phyloP scores from a whole-genome alignment of 2,329 filamentous ascomycete genomes.

The Trichophyton verrucosum region DNA sequence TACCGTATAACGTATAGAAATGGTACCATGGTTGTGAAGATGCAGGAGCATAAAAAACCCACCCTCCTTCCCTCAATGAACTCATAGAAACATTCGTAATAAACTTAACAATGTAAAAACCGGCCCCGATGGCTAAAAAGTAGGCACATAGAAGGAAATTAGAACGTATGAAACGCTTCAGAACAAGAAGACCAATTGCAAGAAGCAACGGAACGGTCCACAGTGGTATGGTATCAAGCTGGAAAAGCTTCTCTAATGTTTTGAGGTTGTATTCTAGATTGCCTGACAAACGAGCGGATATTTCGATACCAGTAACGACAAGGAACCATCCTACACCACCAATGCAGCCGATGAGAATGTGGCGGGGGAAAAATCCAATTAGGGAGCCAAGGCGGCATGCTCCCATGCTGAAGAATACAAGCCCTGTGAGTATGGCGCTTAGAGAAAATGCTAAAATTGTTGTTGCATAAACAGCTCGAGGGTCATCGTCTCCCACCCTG shows the following conservation, averaged over 20 bases:
- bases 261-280: slow-evolving; percentile 68
- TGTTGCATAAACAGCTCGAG: slow-evolving; percentile 79
- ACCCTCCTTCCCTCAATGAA: slow-evolving; percentile 58
- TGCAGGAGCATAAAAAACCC: slow-evolving; percentile 82
- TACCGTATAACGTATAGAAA: slow-evolving; percentile 91
- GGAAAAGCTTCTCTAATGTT: slow-evolving; percentile 63
- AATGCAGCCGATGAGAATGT: slow-evolving; percentile 94
- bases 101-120: slow-evolving; percentile 40
- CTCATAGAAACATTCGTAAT: slow-evolving; percentile 52
- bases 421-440: slow-evolving; percentile 79
- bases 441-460: slow-evolving; percentile 84
- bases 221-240: slow-evolving; percentile 60
- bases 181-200: slow-evolving; percentile 61
- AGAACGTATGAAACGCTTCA: slow-evolving; percentile 63
- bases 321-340: slow-evolving; percentile 95
- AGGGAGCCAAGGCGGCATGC: slow-evolving; percentile 77
- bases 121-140: slow-evolving; percentile 63
- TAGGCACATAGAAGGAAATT: slow-evolving; percentile 79
- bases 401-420: slow-evolving; percentile 87
- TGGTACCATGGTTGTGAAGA: slow-evolving; percentile 89
- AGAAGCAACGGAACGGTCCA: slow-evolving; percentile 73
- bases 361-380: slow-evolving; percentile 91
- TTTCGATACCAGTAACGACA: slow-evolving; percentile 80
- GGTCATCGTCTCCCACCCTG: slow-evolving; percentile 64
- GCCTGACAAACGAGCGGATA: slow-evolving; percentile 77